These are phyloP conservation scores for Nicotiana tabacum DNA, from an alignment of 257 asterid species.

Conservation along the genomic window DNA sequence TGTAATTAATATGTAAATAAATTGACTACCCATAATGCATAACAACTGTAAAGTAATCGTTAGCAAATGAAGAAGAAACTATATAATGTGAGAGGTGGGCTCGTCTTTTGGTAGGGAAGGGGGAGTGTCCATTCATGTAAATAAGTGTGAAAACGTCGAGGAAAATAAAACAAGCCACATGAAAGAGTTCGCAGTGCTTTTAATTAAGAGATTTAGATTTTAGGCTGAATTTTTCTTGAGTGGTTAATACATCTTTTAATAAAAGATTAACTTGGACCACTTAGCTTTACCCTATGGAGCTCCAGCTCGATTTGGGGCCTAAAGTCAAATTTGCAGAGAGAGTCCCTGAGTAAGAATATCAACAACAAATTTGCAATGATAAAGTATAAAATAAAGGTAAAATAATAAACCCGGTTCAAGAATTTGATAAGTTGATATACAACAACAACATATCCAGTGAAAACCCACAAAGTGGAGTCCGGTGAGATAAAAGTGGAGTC, in stretches of 20 bases:
- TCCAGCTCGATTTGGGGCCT: no score
- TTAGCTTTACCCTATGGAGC: not conserved
- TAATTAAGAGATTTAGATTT: not conserved
- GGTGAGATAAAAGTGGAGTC: no score
- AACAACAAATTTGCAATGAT: no score
- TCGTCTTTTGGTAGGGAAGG: not conserved
- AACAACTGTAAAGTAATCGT: not conserved
- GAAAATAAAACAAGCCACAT: slow-evolving; percentile 18
- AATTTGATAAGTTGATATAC: no score
- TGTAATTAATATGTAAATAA: no score
- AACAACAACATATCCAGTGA: no score
- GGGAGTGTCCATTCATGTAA: slow-evolving; percentile 1
- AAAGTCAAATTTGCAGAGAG: no score
- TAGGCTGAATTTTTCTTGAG: not conserved
- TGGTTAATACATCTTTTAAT: not conserved
- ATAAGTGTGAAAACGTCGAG: slow-evolving; percentile 16
- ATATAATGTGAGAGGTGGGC: not conserved
- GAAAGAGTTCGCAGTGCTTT: not conserved
- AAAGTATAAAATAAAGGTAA: no score
- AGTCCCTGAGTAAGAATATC: no score
- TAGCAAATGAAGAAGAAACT: not conserved
- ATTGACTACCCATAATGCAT: not conserved
- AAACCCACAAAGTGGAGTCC: no score
- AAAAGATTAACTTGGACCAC: slow-evolving; percentile 11
- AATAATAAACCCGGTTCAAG: no score